phyloP scores from a whole-genome alignment of 306 rosid species.

The Betula pendula region DNA sequence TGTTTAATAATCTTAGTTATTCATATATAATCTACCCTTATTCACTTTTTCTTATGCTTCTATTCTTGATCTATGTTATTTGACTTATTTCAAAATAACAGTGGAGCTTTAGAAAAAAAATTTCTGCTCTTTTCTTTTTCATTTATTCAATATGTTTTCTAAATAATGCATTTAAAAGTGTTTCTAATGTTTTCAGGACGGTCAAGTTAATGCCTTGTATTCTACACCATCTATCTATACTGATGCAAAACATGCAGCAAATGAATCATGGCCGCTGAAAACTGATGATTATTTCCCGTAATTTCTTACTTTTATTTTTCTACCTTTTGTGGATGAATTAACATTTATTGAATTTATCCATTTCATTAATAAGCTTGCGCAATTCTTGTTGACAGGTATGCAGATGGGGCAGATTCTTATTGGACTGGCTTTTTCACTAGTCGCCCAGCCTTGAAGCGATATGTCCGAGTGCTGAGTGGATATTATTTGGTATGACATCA shows the following conservation, averaged over 20 bases:
- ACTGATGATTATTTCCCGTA: slow-evolving; percentile 91
- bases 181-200: slow-evolving; percentile 59
- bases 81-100: neutral
- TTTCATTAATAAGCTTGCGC: slow-evolving; percentile 14
- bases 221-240: slow-evolving; percentile 92
- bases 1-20: neutral
- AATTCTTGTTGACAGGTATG: slow-evolving; percentile 60
- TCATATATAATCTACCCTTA: neutral
- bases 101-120: neutral
- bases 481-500: slow-evolving; percentile 68
- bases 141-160: neutral
- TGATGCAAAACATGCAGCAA: slow-evolving; percentile 71
- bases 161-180: slow-evolving; percentile 15
- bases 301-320: slow-evolving; percentile 21
- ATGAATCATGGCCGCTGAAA: slow-evolving; percentile 84
- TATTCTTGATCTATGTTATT: neutral
- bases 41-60: neutral
- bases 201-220: slow-evolving; percentile 83
- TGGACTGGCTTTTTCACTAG: slow-evolving; percentile 91
- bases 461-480: slow-evolving; percentile 71
- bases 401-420: slow-evolving; percentile 60
- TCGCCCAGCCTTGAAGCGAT: slow-evolving; percentile 76
- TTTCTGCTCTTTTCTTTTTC: neutral
- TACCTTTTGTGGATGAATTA: neutral
- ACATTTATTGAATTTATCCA: neutral